A percentile compares a stretch with the other conserved stretches of the same genome.
Conservation (phyloP, 2,329 filamentous ascomycete genomes). For the Pseudocercospora macadamiae region DNA sequence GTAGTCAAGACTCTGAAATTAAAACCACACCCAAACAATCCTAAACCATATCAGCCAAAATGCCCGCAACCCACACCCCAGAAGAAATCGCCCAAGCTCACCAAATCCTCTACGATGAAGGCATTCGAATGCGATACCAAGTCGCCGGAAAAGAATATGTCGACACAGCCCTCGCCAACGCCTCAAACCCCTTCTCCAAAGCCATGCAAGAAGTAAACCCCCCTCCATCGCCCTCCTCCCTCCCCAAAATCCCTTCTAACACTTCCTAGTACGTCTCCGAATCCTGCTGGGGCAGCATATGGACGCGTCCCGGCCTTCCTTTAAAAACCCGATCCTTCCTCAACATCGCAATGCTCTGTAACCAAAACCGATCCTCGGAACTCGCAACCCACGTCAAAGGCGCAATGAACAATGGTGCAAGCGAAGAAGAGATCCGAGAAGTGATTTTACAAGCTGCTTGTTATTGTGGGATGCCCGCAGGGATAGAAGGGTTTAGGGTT, state of each 20-base stretch:
- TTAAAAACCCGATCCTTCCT: conserved; percentile 64
- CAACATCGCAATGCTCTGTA: conserved; percentile 68
- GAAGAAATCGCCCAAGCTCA: conserved; percentile 45
- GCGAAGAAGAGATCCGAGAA: conserved; percentile 65
- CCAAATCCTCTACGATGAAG: conserved; percentile 63
- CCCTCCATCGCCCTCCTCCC: background rate
- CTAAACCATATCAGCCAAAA: conserved; percentile 13
- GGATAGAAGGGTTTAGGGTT: conserved; percentile 58
- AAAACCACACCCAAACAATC: background rate
- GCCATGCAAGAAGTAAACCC: conserved; percentile 61
- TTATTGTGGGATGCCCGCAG: conserved; percentile 59
- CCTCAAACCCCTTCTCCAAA: conserved; percentile 60
- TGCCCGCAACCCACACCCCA: conserved; percentile 29
- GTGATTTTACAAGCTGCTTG: conserved; percentile 55
- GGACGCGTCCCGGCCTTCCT: conserved; percentile 65
- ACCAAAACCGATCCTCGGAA: conserved; percentile 62
- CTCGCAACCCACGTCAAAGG: conserved; percentile 65
- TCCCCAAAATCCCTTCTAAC: background rate
- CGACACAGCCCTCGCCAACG: conserved; percentile 58
- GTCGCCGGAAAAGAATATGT: conserved; percentile 67
- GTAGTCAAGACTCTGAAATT: no score
- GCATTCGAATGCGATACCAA: conserved; percentile 61
- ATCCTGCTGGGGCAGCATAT: conserved; percentile 66
- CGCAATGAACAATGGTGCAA: conserved; percentile 64
- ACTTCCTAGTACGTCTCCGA: conserved; percentile 55